Evolutionary conservation across 2,329 filamentous ascomycete species (phyloP).

Genomic region (Colletotrichum cuscutae): DNA sequence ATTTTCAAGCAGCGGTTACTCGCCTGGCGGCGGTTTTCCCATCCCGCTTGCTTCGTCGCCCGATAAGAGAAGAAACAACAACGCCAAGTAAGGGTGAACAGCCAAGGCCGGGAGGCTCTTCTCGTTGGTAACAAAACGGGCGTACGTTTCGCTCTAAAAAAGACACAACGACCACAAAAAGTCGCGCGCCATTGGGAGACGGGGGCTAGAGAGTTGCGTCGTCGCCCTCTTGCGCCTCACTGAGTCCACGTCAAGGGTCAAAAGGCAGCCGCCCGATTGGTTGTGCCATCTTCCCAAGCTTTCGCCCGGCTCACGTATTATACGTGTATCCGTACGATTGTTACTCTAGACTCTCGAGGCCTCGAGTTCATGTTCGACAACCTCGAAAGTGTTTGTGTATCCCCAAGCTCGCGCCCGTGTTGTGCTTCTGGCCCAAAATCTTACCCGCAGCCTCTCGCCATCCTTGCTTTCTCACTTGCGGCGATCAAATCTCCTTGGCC

Average conservation of each 20-base stretch:
- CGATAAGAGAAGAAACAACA: background rate
- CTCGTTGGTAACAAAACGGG: too few species aligned
- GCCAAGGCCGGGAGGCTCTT: too few species aligned
- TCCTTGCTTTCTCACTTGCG: background rate
- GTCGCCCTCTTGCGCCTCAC: background rate
- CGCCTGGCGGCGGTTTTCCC: too few species aligned
- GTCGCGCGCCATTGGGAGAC: background rate
- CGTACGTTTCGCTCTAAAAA: background rate
- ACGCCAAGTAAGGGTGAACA: too few species aligned
- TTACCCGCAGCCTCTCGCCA: background rate
- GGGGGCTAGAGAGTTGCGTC: background rate
- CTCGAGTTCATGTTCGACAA: background rate
- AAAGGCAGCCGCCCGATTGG: background rate
- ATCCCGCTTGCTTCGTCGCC: background rate
- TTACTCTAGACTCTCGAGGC: background rate
- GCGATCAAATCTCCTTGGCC: background rate
- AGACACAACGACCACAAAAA: background rate
- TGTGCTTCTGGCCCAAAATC: background rate
- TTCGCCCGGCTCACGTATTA: background rate
- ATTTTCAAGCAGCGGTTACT: background rate
- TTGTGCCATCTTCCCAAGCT: background rate
- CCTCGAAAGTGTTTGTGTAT: background rate
- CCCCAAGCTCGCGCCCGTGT: background rate
- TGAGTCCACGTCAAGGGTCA: background rate
- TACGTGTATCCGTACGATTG: background rate